Evolutionary conservation across 495 filamentous ascomycete genomes (phyloP).

Genomic region (Penicillium macrosclerotiorum): DNA sequence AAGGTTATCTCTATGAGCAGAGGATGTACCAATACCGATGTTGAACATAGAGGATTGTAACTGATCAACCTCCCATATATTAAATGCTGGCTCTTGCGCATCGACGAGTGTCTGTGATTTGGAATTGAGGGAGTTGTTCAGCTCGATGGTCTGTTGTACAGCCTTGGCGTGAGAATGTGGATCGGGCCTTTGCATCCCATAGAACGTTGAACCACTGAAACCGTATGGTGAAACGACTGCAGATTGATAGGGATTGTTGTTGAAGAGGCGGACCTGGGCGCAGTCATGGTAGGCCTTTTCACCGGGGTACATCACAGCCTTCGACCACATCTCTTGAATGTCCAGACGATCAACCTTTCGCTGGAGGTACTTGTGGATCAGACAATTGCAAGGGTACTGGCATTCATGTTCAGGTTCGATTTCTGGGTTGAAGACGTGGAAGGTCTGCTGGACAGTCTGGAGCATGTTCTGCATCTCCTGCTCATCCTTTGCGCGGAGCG

Average conservation of each 20-base stretch:
- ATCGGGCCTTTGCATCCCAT: conserved; percentile 15
- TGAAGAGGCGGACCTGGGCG: conserved; percentile 17
- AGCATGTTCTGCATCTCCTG: conserved; percentile 44
- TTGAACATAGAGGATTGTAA: conserved; percentile 25
- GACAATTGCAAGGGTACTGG: conserved; percentile 29
- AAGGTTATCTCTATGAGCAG: conserved; percentile 3
- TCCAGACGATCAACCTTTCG: conserved; percentile 32
- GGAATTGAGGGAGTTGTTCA: conserved; percentile 34
- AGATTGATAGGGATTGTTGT: conserved; percentile 34
- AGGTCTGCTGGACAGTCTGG: conserved; percentile 30
- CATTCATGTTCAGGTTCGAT: conserved; percentile 49
- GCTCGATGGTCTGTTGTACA: conserved; percentile 25
- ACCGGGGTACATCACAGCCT: conserved; percentile 50
- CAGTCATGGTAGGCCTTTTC: conserved; percentile 43
- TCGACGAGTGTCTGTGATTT: conserved; percentile 36
- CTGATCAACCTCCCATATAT: conserved; percentile 35
- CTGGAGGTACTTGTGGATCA: conserved; percentile 30
- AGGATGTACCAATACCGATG: conserved; percentile 14
- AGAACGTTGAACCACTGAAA: conserved; percentile 1
- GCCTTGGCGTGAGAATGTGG: conserved; percentile 25
- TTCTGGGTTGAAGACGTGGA: conserved; percentile 43
- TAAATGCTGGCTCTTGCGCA: conserved; percentile 33
- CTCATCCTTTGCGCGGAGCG: not conserved
- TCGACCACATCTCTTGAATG: conserved; percentile 42
- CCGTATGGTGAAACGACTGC: conserved; percentile 26